Base-by-base conservation (phyloP, 176 grass and related monocot genomes). In the Ampelocalamus luodianensis region DNA sequence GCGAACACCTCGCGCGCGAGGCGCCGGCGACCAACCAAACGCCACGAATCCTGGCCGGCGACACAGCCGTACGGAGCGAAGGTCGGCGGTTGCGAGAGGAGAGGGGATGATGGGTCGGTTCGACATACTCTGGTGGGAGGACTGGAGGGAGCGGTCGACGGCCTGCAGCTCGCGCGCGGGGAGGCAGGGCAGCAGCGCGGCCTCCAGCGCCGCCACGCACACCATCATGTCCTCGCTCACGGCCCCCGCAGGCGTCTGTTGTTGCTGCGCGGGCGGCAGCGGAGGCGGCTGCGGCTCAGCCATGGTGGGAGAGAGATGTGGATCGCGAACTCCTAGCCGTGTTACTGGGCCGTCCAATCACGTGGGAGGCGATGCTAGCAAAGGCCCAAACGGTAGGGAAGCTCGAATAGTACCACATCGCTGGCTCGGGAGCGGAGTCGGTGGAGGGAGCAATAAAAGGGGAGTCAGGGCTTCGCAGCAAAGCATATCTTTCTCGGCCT, bases 121-220 rank as follows among this genome's bases (percentile, higher is more conserved):
- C 0, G 43, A 44, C 43, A 8, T 44, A 44, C 43, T 44, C 43
- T 44, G 43, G 43, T 44, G 43, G 43, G 43, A 44, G 43, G 9
- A 44, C 43, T 44, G 43, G 43, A 44, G 43, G 43, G 43, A 44
- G 43, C 43, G 8, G 43, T 44, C 43, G 43, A 44, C 9, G 43
- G 43, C 96, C 84, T 99, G 96, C 70, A 96, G 90, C 81, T 95
- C 91, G 60, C 96, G 91, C 44, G 93, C 96, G 53, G 96, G 96
- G 81, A 96, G 93, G 80, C 96, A 98, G 15, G 96, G 93, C 73
- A 98, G 91, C 32, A 98, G 93, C 71, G 96, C 91, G 17, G 91
- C 83, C 83, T 98, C 96, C 59, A 96, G 86, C 74, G 89, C 90
- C 23, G 90, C 88, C 86, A 98, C 96, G 46, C 88, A 87, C 27